Base-by-base conservation (phyloP, 345 rosid species). In the Pugionium cornutum region DNA sequence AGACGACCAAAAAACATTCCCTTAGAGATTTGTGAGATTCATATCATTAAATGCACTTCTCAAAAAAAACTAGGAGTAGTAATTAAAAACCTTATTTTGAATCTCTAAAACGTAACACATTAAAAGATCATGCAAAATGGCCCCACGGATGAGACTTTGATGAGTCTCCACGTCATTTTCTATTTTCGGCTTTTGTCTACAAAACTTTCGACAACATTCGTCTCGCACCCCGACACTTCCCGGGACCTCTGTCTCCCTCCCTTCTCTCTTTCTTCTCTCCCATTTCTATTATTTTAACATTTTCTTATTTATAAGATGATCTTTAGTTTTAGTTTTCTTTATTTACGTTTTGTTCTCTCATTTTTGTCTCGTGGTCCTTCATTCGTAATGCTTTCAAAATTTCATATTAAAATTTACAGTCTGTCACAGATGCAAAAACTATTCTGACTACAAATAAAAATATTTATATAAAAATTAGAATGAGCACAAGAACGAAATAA, bases 191-290 rank as follows among this genome's bases (percentile, higher is more conserved):
- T 79, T 84, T 79, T 82, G 85, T 84, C 89, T 76, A 71, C 66
- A 53, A 81, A 76, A 70, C 77, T 70, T 72, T 76, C 78, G 82
- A 84, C 79, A 59, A 48, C 80, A 83, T 86, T 84, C 64, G 74
- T 78, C 68, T 81, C 86, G 58, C 75, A 78, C 80, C 66, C 89
- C 79, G 79, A 81, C 90, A 84, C n/a, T 72, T 51, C 72, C 57
- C 67, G 84, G 90, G 89, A 86, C 86, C 89, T 60, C 33, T 81
- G 87, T 83, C 87, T 81, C 62, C 36, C 69, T 29, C 52, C 52
- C 61, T 11, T 53, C n/a, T 53, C 8, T 52, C 51, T 25, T 41
- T 32, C 50, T 68, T 40, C 53, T 52, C 52, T 43, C 68, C 68
- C 60, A 59, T 53, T 51, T 59, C 35, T 68, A 60, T 44, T 67